phyloP scores from a whole-genome alignment of 1,284 basidiomycete species.

The Vanrija pseudolonga region DNA sequence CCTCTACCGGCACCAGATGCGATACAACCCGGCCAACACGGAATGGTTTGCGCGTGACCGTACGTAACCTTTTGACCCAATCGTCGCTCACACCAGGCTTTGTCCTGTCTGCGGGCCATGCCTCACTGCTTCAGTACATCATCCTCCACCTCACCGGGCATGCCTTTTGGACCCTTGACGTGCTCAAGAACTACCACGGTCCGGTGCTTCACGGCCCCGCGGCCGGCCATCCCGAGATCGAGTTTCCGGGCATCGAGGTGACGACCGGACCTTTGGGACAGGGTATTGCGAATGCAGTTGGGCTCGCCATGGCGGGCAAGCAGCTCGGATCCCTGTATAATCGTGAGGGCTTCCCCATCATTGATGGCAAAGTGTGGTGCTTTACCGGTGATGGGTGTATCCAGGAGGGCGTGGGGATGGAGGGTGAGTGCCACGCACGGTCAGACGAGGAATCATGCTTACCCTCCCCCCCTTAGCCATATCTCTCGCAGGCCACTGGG shows the following conservation, averaged over 20 bases:
- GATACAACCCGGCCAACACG: constrained; percentile 26
- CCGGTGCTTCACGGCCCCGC: constrained; percentile 16
- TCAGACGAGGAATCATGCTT: too few relatives aligned
- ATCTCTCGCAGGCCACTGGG: constrained; percentile 31
- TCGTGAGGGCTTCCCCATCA: constrained; percentile 14
- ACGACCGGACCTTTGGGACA: constrained; percentile 89
- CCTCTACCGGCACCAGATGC: constrained; percentile 22
- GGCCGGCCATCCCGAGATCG: constrained; percentile 29
- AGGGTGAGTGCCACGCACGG: constrained; percentile 9
- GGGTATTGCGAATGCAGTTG: constrained; percentile 80
- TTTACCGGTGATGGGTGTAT: constrained; percentile 41
- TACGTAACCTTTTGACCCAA: background rate
- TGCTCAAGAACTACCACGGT: constrained; percentile 26
- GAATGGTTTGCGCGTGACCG: constrained; percentile 26
- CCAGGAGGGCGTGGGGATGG: constrained; percentile 37
- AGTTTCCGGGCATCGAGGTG: constrained; percentile 61
- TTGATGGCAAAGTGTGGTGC: constrained; percentile 27
- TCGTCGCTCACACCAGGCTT: constrained; percentile 11
- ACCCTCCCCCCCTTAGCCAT: constrained; percentile 7
- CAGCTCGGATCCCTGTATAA: constrained; percentile 26
- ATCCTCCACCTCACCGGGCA: constrained; percentile 34
- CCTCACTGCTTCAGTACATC: constrained; percentile 31
- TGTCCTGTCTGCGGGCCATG: constrained; percentile 33
- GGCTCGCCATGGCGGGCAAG: constrained; percentile 68
- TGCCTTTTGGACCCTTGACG: constrained; percentile 25